A percentile compares a stretch with the other conserved stretches of the same genome.
phyloP scores from a whole-genome alignment of 176 grass and related monocot species.

The Cenchrus americanus region DNA sequence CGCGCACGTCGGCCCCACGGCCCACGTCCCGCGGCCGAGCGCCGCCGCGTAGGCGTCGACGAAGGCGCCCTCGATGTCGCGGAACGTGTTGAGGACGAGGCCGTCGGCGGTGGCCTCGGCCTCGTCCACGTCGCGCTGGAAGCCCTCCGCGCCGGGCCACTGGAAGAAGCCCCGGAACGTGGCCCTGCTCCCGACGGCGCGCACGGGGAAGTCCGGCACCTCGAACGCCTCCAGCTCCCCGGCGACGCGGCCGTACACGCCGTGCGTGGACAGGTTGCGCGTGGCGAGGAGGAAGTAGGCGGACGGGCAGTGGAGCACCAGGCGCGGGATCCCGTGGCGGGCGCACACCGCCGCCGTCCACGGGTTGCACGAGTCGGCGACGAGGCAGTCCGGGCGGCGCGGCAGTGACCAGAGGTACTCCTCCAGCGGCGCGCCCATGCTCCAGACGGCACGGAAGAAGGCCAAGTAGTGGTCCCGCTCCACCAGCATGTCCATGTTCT shows the following conservation, averaged over 20 bases:
- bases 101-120: conserved; percentile 56
- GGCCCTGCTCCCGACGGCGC: conserved; percentile 28
- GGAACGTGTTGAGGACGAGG: conserved; percentile 61
- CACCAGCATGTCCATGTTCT: conserved; percentile 36
- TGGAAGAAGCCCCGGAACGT: conserved; percentile 47
- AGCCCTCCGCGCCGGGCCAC: conserved; percentile 1
- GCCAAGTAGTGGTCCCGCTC: not conserved
- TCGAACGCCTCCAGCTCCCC: conserved; percentile 40
- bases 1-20: conserved; percentile 53
- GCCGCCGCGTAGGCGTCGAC: conserved; percentile 46
- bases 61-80: conserved; percentile 42
- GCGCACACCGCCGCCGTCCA: conserved; percentile 20
- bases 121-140: not conserved
- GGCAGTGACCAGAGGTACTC: conserved; percentile 31
- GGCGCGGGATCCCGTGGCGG: conserved; percentile 31
- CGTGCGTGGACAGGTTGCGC: conserved; percentile 15
- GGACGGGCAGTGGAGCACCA: conserved; percentile 45
- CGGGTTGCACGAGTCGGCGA: conserved; percentile 37
- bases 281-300: conserved; percentile 45
- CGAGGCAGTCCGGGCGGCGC: conserved; percentile 35
- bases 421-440: conserved; percentile 43
- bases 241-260: conserved; percentile 36
- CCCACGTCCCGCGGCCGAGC: conserved; percentile 45
- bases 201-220: conserved; percentile 50
- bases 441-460: conserved; percentile 38